Evolutionary conservation across 805 yeast species (phyloP).

Genomic region (Kodamaea leandrae): DNA sequence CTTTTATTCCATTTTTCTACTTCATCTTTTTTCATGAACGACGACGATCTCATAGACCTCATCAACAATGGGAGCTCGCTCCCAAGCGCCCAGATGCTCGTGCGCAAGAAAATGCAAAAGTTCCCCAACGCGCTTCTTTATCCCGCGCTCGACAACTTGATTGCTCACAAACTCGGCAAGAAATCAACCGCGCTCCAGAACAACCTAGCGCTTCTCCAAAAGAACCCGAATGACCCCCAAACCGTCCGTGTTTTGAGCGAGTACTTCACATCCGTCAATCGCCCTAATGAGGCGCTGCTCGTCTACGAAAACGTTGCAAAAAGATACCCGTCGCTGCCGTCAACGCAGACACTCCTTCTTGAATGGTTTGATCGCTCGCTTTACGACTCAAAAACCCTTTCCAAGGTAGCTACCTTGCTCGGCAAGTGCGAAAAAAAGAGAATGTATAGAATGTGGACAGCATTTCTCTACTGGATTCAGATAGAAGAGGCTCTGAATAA

Average conservation of each 20-base stretch:
- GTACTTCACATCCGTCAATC: constrained; percentile 37
- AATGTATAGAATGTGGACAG: constrained; percentile 45
- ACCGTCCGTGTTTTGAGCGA: constrained; percentile 48
- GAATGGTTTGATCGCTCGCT: constrained; percentile 60
- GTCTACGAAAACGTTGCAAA: constrained; percentile 58
- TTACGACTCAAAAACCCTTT: constrained; percentile 50
- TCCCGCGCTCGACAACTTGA: constrained; percentile 42
- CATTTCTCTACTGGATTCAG: constrained; percentile 49
- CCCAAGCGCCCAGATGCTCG: constrained; percentile 49
- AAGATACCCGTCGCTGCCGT: constrained; percentile 47
- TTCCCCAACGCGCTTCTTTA: constrained; percentile 56
- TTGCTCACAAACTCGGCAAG: constrained; percentile 33
- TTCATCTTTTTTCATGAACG: constrained; percentile 16
- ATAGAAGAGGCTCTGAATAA: constrained; percentile 23
- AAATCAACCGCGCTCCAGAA: constrained; percentile 31
- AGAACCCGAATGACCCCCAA: constrained; percentile 53
- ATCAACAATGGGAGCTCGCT: constrained; percentile 53
- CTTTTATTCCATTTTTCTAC: background rate
- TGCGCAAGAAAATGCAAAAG: constrained; percentile 43
- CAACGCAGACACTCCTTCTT: constrained; percentile 42
- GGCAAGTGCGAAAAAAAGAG: constrained; percentile 25
- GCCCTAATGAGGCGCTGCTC: constrained; percentile 38
- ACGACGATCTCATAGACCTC: constrained; percentile 36
- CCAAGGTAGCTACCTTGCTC: constrained; percentile 48
- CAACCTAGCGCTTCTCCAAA: constrained; percentile 25